These are phyloP conservation scores for Cicer cuneatum DNA, from an alignment of 306 rosid genomes.

Conservation along the genomic window DNA sequence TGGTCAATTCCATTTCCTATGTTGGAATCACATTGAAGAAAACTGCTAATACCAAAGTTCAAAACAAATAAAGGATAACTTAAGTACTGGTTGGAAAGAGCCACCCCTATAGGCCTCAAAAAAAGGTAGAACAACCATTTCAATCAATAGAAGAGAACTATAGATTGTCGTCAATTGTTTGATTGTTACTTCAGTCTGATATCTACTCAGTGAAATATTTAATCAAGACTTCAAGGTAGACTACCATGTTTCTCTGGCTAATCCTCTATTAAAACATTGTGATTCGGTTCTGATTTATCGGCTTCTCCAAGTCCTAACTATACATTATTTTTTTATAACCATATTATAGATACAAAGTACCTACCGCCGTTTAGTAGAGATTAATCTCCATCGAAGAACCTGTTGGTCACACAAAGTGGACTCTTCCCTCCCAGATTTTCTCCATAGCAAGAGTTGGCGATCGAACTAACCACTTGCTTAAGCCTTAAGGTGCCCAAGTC, in stretches of 20 bases:
- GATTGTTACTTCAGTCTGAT: not conserved
- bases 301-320: not conserved
- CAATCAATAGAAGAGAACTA: constrained; percentile 3
- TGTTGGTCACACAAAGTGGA: too few species aligned
- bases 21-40: constrained; percentile 3
- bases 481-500: too few species aligned
- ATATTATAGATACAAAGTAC: too few species aligned
- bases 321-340: too few species aligned
- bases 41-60: not conserved
- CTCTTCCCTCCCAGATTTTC: too few species aligned
- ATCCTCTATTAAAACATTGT: constrained; percentile 2
- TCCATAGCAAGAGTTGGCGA: too few species aligned
- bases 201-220: not conserved
- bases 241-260: constrained; percentile 20
- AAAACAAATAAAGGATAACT: constrained; percentile 18
- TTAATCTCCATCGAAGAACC: too few species aligned
- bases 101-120: not conserved
- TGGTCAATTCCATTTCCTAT: constrained; percentile 12
- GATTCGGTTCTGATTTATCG: not conserved
- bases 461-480: too few species aligned
- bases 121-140: not conserved
- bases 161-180: not conserved
- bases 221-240: constrained; percentile 8
- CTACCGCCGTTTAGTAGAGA: too few species aligned
- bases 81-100: not conserved